These are phyloP conservation scores for Inga laurina DNA, from an alignment of 306 rosid species.

Conservation along the genomic window DNA sequence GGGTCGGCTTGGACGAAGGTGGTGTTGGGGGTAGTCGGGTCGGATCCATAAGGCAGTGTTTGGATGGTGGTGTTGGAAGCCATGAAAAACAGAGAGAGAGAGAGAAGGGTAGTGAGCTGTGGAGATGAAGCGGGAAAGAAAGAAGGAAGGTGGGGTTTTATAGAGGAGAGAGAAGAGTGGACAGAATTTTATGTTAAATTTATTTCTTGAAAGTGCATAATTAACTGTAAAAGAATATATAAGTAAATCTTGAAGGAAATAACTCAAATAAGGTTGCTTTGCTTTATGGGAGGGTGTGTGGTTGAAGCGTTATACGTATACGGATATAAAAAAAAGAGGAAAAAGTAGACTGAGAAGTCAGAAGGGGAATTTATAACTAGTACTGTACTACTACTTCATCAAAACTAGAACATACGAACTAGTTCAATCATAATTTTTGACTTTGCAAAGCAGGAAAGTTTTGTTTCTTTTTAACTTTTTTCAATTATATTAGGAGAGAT, in stretches of 20 bases:
- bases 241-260: background rate
- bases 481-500: background rate
- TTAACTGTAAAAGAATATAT: background rate
- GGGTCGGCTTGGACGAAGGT: slow-evolving; percentile 91
- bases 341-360: slow-evolving; percentile 6
- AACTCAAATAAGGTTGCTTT: background rate
- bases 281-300: slow-evolving; percentile 41
- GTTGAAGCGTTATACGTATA: slow-evolving; percentile 42
- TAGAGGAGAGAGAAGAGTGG: slow-evolving; percentile 15
- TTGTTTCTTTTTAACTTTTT: background rate
- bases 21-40: slow-evolving; percentile 73
- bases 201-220: background rate
- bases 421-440: background rate
- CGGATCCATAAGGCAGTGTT: slow-evolving; percentile 47
- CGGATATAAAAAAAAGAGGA: slow-evolving; percentile 3
- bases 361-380: background rate
- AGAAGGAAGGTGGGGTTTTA: slow-evolving; percentile 34
- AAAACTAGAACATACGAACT: background rate
- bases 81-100: background rate
- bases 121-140: slow-evolving; percentile 43
- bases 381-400: background rate
- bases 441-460: background rate
- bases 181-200: background rate
- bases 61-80: slow-evolving; percentile 40
- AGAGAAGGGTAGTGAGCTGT: background rate